Evolutionary conservation across 2,329 filamentous ascomycete species (phyloP).

Genomic region (Colletotrichum liriopes): DNA sequence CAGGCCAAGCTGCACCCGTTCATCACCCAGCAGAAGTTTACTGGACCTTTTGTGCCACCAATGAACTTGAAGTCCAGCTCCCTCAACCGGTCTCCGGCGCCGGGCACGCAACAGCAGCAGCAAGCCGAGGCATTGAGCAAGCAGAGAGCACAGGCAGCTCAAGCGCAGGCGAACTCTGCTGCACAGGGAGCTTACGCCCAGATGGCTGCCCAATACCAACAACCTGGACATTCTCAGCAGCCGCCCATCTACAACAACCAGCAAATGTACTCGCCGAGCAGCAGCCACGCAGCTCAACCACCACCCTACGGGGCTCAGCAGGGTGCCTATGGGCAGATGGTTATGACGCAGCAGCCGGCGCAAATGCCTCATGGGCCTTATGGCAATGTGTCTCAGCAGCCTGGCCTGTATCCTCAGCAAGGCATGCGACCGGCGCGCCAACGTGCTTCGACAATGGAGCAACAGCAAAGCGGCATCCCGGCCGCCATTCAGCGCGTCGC

Average conservation of each 20-base stretch:
- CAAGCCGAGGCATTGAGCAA: constrained; percentile 95
- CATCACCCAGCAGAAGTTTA: constrained; percentile 98
- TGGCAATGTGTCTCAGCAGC: constrained; percentile 67
- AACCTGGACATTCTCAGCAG: constrained; percentile 62
- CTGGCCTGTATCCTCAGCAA: constrained; percentile 75
- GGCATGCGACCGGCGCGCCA: constrained; percentile 82
- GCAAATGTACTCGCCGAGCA: constrained; percentile 80
- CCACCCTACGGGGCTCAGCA: constrained; percentile 85
- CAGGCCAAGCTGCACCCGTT: constrained; percentile 98
- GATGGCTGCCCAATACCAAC: constrained; percentile 64
- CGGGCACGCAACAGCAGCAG: constrained; percentile 95
- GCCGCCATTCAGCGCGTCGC: constrained; percentile 94
- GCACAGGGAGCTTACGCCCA: constrained; percentile 73
- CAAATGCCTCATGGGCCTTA: constrained; percentile 79
- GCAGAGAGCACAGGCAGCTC: constrained; percentile 83
- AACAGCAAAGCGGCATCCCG: constrained; percentile 93
- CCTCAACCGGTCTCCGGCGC: constrained; percentile 88
- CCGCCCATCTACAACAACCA: constrained; percentile 87
- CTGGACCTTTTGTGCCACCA: constrained; percentile 94
- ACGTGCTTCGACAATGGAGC: constrained; percentile 96
- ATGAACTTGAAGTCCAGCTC: constrained; percentile 96
- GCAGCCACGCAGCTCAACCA: constrained; percentile 72
- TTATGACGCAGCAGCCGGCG: constrained; percentile 76
- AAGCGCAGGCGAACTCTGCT: constrained; percentile 79
- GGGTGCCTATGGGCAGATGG: constrained; percentile 80